These are phyloP conservation scores for Groenewaldozyma salmanticensis DNA, from an alignment of 805 yeast species.

Conservation along the genomic window DNA sequence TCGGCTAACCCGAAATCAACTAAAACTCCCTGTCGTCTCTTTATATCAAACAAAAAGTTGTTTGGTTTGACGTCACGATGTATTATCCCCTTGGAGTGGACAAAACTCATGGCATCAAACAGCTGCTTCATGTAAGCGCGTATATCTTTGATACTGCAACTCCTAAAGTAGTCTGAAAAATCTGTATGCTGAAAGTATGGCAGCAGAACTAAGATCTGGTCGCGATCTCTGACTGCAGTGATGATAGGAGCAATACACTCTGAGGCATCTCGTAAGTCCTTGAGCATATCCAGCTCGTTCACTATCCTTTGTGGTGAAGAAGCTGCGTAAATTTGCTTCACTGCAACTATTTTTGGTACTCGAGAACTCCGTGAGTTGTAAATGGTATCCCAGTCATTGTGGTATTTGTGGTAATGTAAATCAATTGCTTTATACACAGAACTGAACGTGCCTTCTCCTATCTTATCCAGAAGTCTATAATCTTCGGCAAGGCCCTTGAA, in stretches of 20 bases:
- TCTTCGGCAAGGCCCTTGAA: conserved; percentile 44
- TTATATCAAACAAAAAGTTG: conserved; percentile 61
- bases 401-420: conserved; percentile 27
- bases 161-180: conserved; percentile 73
- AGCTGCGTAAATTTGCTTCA: conserved; percentile 89
- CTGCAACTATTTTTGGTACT: conserved; percentile 49
- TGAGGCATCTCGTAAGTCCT: conserved; percentile 9
- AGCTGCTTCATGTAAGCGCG: conserved; percentile 72
- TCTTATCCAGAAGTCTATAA: conserved; percentile 44
- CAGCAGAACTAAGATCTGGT: conserved; percentile 85
- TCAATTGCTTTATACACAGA: conserved; percentile 56
- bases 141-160: conserved; percentile 69
- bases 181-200: conserved; percentile 90
- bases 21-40: conserved; percentile 61
- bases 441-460: conserved; percentile 61
- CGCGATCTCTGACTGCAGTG: conserved; percentile 79
- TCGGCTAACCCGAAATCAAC: conserved; percentile 94
- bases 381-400: conserved; percentile 23
- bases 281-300: conserved; percentile 71
- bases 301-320: conserved; percentile 87
- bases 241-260: conserved; percentile 77
- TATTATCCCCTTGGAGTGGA: conserved; percentile 68
- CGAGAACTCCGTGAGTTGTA: conserved; percentile 7
- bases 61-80: conserved; percentile 92
- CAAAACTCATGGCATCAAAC: conserved; percentile 62